These are phyloP conservation scores for Thermochaetoides thermophila DNA, from an alignment of 495 filamentous ascomycete genomes.

Conservation along the genomic window DNA sequence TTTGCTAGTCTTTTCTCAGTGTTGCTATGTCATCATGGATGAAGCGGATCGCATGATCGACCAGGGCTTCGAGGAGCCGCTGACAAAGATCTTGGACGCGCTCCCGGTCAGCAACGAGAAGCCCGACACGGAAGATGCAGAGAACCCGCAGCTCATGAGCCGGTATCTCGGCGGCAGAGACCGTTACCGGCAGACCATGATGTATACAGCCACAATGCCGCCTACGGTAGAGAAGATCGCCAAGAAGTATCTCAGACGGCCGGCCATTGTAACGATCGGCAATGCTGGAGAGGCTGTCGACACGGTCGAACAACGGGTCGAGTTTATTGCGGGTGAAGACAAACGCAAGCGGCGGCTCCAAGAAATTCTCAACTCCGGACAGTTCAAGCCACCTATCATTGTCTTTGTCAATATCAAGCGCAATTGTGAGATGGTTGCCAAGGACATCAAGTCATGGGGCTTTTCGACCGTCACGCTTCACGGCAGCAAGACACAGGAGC, in stretches of 20 bases:
- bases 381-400: conserved; percentile 88
- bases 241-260: conserved; percentile 84
- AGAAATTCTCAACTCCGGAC: conserved; percentile 73
- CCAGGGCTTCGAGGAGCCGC: conserved; percentile 90
- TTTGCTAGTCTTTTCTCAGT: conserved; percentile 81
- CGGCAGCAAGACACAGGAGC: conserved; percentile 91
- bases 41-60: conserved; percentile 99
- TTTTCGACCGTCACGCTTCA: conserved; percentile 85
- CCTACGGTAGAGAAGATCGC: conserved; percentile 87
- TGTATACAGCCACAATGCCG: conserved; percentile 99
- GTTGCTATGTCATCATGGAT: conserved; percentile 94
- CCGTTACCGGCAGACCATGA: conserved; percentile 96
- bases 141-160: conserved; percentile 73
- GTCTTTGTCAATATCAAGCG: conserved; percentile 99
- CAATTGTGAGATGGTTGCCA: conserved; percentile 90
- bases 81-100: conserved; percentile 98
- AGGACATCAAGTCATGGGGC: conserved; percentile 91
- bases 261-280: conserved; percentile 89
- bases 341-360: conserved; percentile 91
- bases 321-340: conserved; percentile 85
- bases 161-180: conserved; percentile 69
- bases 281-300: conserved; percentile 96
- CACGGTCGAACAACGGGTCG: conserved; percentile 93
- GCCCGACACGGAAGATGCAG: conserved; percentile 87
- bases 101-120: conserved; percentile 91